Conservation (phyloP, 345 rosid species). For the Cardiospermum halicacabum region DNA sequence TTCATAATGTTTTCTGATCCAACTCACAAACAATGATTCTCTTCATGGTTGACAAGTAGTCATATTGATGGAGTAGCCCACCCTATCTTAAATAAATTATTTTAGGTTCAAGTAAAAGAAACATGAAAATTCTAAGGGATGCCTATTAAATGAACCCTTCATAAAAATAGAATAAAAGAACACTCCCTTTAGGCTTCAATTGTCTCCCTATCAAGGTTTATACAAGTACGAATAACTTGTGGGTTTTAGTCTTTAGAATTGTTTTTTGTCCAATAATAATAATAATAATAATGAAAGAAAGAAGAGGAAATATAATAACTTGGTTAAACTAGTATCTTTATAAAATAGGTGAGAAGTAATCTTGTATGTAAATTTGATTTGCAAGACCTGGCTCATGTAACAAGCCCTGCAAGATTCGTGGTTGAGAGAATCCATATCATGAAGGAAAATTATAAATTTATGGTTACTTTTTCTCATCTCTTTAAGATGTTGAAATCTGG, state of each 20-base stretch:
- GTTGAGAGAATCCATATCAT: background rate
- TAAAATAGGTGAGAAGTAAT: background rate
- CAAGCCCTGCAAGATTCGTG: background rate
- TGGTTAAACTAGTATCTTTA: background rate
- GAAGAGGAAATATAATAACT: background rate
- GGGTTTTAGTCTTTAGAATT: background rate
- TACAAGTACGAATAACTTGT: background rate
- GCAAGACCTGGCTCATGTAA: background rate
- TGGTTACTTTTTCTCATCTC: background rate
- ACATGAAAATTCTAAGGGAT: background rate
- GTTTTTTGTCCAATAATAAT: background rate
- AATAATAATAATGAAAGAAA: background rate
- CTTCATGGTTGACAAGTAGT: background rate
- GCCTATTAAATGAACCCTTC: background rate
- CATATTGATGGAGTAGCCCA: background rate
- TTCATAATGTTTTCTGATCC: background rate
- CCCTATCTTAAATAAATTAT: background rate
- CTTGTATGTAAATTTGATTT: background rate
- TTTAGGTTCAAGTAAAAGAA: background rate
- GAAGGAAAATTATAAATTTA: background rate
- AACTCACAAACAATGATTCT: too few relatives aligned
- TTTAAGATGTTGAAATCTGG: constrained; percentile 5
- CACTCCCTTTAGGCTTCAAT: background rate
- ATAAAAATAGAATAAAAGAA: background rate
- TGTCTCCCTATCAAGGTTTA: background rate